Percentiles rank a stretch among this genome's conserved stretches.
phyloP scores from a whole-genome alignment of 2,329 filamentous ascomycete species.

The Blumeria hordei region DNA sequence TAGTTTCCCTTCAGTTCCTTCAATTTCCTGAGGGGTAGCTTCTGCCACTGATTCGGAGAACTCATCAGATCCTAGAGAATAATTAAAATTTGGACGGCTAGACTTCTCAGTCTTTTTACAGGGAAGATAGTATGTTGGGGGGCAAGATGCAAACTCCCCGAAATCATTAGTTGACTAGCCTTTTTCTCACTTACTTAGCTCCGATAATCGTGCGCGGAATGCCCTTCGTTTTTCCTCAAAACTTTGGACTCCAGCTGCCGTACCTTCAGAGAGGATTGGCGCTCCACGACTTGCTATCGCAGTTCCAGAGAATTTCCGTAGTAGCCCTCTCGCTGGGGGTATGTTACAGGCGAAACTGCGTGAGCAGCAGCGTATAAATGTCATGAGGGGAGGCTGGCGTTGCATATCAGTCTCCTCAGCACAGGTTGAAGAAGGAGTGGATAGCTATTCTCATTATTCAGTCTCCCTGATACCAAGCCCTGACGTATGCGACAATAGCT shows the following conservation, averaged over 20 bases:
- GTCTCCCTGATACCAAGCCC: no score
- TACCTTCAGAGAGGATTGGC: constrained; percentile 75
- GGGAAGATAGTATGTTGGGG: constrained; percentile 18
- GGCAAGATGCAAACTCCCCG: constrained; percentile 12
- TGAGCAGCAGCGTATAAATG: no score
- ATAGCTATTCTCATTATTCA: background rate
- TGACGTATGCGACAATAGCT: no score
- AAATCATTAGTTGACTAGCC: constrained; percentile 31
- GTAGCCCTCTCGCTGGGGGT: background rate
- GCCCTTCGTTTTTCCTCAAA: constrained; percentile 70
- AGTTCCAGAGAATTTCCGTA: constrained; percentile 9
- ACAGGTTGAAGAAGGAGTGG: background rate
- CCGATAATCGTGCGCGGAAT: constrained; percentile 62
- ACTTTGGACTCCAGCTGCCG: constrained; percentile 39
- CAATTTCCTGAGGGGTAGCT: constrained; percentile 33
- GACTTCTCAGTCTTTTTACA: constrained; percentile 16
- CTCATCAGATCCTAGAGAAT: background rate
- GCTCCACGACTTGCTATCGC: constrained; percentile 29
- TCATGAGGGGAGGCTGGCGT: background rate
- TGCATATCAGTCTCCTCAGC: background rate
- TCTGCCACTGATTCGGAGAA: background rate
- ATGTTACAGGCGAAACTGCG: no score
- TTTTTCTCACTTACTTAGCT: constrained; percentile 71
- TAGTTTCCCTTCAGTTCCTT: constrained; percentile 45
- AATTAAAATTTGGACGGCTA: constrained; percentile 19